A percentile compares a stretch with the other conserved stretches of the same genome.
Evolutionary conservation across 2,329 filamentous ascomycete genomes (phyloP).

Genomic region (Trichoderma sp.): DNA sequence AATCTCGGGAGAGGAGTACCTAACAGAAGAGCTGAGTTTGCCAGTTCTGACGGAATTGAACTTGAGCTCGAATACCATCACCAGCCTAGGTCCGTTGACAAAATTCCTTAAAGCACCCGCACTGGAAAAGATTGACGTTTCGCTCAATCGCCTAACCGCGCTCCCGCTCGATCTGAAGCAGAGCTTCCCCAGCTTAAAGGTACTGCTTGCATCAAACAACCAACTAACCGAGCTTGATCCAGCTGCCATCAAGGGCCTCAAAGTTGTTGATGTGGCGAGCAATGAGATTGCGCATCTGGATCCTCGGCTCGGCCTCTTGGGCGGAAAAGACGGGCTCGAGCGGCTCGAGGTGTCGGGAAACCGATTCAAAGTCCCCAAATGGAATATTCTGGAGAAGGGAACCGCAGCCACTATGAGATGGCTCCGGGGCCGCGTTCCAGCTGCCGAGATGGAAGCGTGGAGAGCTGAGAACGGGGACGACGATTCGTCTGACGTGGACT

Average conservation of each 20-base stretch:
- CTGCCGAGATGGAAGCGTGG: constrained; percentile 58
- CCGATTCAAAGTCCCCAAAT: constrained; percentile 81
- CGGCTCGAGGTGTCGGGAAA: constrained; percentile 79
- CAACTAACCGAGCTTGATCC: constrained; percentile 70
- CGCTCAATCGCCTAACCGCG: constrained; percentile 73
- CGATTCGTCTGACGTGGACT: constrained; percentile 26
- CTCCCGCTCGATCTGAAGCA: constrained; percentile 63
- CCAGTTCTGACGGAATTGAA: constrained; percentile 75
- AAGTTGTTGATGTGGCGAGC: constrained; percentile 74
- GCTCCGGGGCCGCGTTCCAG: constrained; percentile 73
- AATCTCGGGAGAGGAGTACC: constrained; percentile 61
- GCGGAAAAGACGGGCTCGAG: constrained; percentile 59
- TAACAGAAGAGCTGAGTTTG: constrained; percentile 66
- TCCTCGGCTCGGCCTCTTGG: constrained; percentile 74
- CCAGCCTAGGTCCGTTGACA: constrained; percentile 64
- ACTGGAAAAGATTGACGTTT: constrained; percentile 76
- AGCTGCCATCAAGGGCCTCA: constrained; percentile 70
- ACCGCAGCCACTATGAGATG: constrained; percentile 82
- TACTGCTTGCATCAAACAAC: constrained; percentile 77
- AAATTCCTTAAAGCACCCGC: constrained; percentile 68
- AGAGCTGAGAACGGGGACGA: constrained; percentile 45
- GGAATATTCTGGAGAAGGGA: constrained; percentile 79
- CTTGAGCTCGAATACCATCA: constrained; percentile 71
- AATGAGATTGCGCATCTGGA: constrained; percentile 84
- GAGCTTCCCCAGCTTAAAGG: constrained; percentile 66